Conservation (phyloP, 257 asterid genomes). For the Nicotiana obtusifolia region DNA sequence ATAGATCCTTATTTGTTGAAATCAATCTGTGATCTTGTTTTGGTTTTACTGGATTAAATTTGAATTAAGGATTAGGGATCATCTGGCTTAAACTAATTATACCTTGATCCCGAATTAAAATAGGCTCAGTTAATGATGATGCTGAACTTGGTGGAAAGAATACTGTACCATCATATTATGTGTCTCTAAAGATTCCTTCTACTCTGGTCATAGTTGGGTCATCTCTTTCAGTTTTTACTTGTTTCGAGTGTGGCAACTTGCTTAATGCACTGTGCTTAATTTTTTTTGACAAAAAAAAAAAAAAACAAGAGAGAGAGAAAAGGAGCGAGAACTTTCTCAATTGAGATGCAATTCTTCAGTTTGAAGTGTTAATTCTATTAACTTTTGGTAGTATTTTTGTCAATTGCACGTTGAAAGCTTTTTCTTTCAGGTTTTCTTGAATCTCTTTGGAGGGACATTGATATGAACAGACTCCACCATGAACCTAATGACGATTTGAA, state of each 20-base stretch:
- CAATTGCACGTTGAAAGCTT: neutral
- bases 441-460: conserved; percentile 31
- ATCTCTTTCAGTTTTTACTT: neutral
- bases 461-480: conserved; percentile 21
- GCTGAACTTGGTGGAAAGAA: neutral
- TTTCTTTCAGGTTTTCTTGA: conserved; percentile 25
- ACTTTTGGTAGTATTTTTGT: neutral
- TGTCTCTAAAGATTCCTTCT: neutral
- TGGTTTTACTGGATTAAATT: neutral
- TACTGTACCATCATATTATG: neutral
- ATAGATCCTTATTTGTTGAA: neutral
- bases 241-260: neutral
- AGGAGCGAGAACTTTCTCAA: neutral
- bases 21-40: neutral
- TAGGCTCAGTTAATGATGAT: neutral
- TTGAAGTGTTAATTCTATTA: neutral
- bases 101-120: neutral
- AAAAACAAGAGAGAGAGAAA: neutral
- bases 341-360: neutral
- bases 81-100: neutral
- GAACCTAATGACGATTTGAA: conserved; percentile 18
- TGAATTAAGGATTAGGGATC: neutral
- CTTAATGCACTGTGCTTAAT: neutral
- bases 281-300: too few species aligned
- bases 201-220: neutral